phyloP scores from a whole-genome alignment of 768 basidiomycete genomes.

The Podaxis sp. region DNA sequence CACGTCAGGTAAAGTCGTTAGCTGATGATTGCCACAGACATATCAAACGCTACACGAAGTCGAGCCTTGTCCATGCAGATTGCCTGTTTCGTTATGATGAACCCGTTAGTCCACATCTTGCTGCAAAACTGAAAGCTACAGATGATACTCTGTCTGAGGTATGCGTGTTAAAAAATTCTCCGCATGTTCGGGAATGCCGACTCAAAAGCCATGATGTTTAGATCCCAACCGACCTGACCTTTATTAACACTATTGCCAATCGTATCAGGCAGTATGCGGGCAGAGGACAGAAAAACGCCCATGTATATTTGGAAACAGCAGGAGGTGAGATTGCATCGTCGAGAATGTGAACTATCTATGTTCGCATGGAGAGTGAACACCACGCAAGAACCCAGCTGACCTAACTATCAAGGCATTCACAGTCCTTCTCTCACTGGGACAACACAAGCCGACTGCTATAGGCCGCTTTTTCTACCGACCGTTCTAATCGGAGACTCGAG shows the following conservation, averaged over 20 bases:
- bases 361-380: slow-evolving; percentile 3
- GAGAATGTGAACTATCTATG: slow-evolving; percentile 11
- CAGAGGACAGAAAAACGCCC: slow-evolving; percentile 25
- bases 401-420: slow-evolving; percentile 65
- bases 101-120: slow-evolving; percentile 92
- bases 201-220: slow-evolving; percentile 14
- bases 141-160: slow-evolving; percentile 27
- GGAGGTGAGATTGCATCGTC: slow-evolving; percentile 61
- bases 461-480: slow-evolving; percentile 83
- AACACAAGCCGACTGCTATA: slow-evolving; percentile 81
- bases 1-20: neutral
- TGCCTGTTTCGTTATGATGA: slow-evolving; percentile 84
- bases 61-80: slow-evolving; percentile 44
- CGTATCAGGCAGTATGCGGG: slow-evolving; percentile 56
- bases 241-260: slow-evolving; percentile 59
- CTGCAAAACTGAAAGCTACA: slow-evolving; percentile 48
- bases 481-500: slow-evolving; percentile 84
- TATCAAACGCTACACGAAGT: slow-evolving; percentile 47
- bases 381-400: neutral
- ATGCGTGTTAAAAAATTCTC: slow-evolving; percentile 2
- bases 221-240: slow-evolving; percentile 62
- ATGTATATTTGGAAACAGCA: slow-evolving; percentile 90
- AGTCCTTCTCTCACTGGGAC: slow-evolving; percentile 82
- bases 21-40: slow-evolving; percentile 44
- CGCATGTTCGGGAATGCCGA: neutral